Conservation (phyloP, 2,329 filamentous ascomycete species). For the Verruconis gallopava region DNA sequence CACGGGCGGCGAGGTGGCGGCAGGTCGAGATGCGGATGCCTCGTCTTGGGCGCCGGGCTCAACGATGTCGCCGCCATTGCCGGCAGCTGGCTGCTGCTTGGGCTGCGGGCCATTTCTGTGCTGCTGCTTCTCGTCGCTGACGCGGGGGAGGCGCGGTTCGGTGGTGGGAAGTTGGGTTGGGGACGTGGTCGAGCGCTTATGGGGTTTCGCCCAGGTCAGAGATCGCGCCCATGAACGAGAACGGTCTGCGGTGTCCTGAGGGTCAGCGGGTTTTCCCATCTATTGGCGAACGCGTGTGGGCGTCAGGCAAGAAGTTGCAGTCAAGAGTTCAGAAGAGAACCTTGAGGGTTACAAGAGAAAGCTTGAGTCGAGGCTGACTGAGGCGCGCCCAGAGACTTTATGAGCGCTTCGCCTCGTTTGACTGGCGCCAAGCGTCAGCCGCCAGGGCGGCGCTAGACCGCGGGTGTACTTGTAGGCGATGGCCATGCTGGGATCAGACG, state of each 20-base stretch:
- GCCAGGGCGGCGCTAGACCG: too few relatives aligned
- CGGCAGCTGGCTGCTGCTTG: background rate
- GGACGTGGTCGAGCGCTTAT: background rate
- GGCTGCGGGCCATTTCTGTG: background rate
- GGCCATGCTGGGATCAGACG: too few relatives aligned
- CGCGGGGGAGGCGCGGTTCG: too few relatives aligned
- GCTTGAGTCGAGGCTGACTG: too few relatives aligned
- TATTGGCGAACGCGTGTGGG: background rate
- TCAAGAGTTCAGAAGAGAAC: background rate
- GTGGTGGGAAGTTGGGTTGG: background rate
- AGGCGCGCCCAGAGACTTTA: too few relatives aligned
- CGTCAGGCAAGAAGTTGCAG: background rate
- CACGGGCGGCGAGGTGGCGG: conserved; percentile 27
- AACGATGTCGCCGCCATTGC: background rate
- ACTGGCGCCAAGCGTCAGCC: too few relatives aligned
- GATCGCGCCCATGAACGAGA: conserved; percentile 3
- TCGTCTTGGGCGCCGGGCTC: conserved; percentile 18
- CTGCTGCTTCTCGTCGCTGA: too few relatives aligned
- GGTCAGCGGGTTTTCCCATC: conserved; percentile 7
- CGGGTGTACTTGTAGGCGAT: too few relatives aligned
- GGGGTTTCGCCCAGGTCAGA: background rate
- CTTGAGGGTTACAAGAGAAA: too few relatives aligned
- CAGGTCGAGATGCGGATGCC: conserved; percentile 17
- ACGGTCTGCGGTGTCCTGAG: conserved; percentile 1
- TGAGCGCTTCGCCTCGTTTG: too few relatives aligned